Base-by-base conservation (phyloP, 257 asterid genomes). In the Forsythia suspensa region DNA sequence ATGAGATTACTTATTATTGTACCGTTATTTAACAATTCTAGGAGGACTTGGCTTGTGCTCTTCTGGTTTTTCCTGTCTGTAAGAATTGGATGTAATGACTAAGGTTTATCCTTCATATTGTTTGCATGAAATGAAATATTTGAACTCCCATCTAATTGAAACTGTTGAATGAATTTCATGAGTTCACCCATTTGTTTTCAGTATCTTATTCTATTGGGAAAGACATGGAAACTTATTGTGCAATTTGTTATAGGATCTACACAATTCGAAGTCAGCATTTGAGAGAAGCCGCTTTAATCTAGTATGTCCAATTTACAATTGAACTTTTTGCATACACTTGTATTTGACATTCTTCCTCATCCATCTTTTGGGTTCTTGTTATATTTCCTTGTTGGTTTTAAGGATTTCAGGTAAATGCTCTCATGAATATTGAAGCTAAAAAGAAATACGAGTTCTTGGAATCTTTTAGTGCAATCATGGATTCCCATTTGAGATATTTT, bases 381-480 rank as follows among this genome's bases (percentile, higher is more conserved):
- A 63, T 71, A 77, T 84, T 86, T 82, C 85, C 82, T 77, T 80
- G 77, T 75, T 76, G 85, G 80, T 86, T 78, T 81, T 82, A 87
- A 82, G 91, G 83, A 90, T 84, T 88, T 78, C 98, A 95, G 99
- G 99, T 91, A 70, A 86, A 88, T 88, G 92, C 97, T 76, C 92
- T 95, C 80, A 85, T 82, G 84, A 93, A 92, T 86, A 80, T 93
- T 80, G 99, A 95, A 81, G 94, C 95, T 70, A 95, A 92, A 90
- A 95, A 90, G 97, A 95, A 95, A 81, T 91, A 88, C 29, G 97
- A 91, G 90, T 95, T 95, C 89, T 79, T 95, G 84, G 99, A 95
- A 85, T 93, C 98, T 79, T 90, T 93, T 82, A 95, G 98, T 81
- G 99, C 99, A 73, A 90, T 95, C 84, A 95, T 95, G 98, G 98